A percentile compares a stretch with the other conserved stretches of the same genome.
phyloP scores from a whole-genome alignment of 2,329 filamentous ascomycete species.

The Clonostachys byssicola region DNA sequence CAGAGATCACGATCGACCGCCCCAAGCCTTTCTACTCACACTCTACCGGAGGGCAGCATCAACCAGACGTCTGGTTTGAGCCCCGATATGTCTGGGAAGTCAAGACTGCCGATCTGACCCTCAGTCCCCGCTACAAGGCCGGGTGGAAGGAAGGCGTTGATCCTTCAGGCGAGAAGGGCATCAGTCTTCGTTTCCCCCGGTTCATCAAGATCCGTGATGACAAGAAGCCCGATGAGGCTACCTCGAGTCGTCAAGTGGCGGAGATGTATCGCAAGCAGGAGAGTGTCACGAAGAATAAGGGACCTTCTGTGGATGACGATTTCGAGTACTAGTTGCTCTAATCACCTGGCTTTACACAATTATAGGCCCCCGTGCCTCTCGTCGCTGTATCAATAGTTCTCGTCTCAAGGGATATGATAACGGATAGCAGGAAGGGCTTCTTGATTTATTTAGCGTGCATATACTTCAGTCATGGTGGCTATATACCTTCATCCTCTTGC shows the following conservation, averaged over 20 bases:
- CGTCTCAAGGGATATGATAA: too few relatives aligned
- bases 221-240: constrained; percentile 92
- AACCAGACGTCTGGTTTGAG: constrained; percentile 98
- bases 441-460: too few relatives aligned
- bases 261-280: constrained; percentile 98
- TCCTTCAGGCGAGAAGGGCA: constrained; percentile 66
- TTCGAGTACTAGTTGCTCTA: constrained; percentile 77
- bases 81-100: constrained; percentile 95
- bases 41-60: constrained; percentile 78
- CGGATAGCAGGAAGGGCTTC: too few relatives aligned
- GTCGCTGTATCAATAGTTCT: too few relatives aligned
- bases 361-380: too few relatives aligned
- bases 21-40: constrained; percentile 95
- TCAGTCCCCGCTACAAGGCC: constrained; percentile 92
- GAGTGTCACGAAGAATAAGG: constrained; percentile 81
- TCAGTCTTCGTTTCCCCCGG: constrained; percentile 85
- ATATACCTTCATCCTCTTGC: background rate
- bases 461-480: background rate
- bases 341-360: too few relatives aligned
- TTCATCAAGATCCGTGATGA: constrained; percentile 92
- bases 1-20: constrained; percentile 75
- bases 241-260: constrained; percentile 76
- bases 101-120: constrained; percentile 90
- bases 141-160: constrained; percentile 78
- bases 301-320: constrained; percentile 86